A percentile compares a stretch with the other conserved stretches of the same genome.
Conservation (phyloP, 1,284 basidiomycete species). For the Kwoniella shivajii region DNA sequence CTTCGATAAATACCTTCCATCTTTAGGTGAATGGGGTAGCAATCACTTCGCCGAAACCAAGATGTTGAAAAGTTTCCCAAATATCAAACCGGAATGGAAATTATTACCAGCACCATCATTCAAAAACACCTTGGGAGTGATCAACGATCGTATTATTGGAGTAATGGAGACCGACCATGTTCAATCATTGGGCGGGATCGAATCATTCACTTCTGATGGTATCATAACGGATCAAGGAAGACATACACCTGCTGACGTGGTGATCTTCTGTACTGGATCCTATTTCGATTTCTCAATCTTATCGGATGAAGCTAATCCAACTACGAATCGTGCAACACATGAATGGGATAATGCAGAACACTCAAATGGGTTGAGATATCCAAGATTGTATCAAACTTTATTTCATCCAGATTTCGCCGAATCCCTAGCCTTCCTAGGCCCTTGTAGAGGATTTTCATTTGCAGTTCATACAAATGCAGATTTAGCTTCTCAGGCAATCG, state of each 20-base stretch:
- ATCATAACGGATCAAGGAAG: constrained; percentile 6
- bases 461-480: constrained; percentile 15
- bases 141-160: constrained; percentile 11
- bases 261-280: constrained; percentile 14
- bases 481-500: constrained; percentile 16
- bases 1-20: constrained; percentile 1
- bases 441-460: constrained; percentile 13
- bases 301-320: constrained; percentile 12
- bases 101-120: constrained; percentile 16
- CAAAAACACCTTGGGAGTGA: constrained; percentile 1
- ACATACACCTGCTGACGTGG: constrained; percentile 7
- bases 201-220: constrained; percentile 2
- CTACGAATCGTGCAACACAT: neutral
- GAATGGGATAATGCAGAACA: constrained; percentile 14
- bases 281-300: constrained; percentile 16
- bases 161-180: constrained; percentile 7
- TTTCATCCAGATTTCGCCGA: constrained; percentile 11
- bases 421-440: constrained; percentile 19
- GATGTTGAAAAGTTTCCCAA: constrained; percentile 3
- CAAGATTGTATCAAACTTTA: constrained; percentile 18
- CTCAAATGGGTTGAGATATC: constrained; percentile 9
- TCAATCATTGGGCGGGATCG: constrained; percentile 8
- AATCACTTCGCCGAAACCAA: neutral
- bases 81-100: constrained; percentile 15
- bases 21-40: neutral